Evolutionary conservation across 2,329 filamentous ascomycete species (phyloP), one percentile per base, ranked within the genome.

Genomic region (Tothia fuscella): DNA sequence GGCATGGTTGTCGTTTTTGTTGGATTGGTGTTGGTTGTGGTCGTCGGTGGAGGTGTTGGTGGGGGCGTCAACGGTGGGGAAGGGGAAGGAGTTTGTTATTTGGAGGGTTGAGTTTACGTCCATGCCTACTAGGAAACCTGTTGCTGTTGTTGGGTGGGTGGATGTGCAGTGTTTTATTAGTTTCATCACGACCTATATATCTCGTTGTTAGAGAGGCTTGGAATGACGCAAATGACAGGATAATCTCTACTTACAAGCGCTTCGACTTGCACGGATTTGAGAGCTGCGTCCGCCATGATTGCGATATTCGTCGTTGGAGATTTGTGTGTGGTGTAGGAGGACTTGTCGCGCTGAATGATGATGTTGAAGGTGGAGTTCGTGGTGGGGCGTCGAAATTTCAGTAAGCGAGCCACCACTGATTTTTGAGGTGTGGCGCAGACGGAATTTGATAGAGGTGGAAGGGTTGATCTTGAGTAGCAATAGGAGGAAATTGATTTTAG

Each of bases 91-190:
- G 72, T 96, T 96, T 53, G 91, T 96, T 66, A 96, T 71, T 67
- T 96, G 81, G 48, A 96, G 76, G 46, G 79, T 72, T 50, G 77
- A 76, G 50, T 82, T 78, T 55, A 76, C 76, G 64, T 96, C 89
- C 84, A 96, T 88, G 54, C 91, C 91, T 46, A 95, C 87, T 47
- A 95, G 76, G 48, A 82, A 85, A 48, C 89, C 89, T 43, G 88
- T 95, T 44, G 87, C 86, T 43, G 80, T 80, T 40, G 86, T 89
- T 37, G 89, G 89, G 68, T 94, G 95, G 42, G 76, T 74, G 55
- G 83, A 76, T 44, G 86, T 82, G 68, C 84, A 86, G 71, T 95
- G 88, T 68, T 93, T 95, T 65, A 93, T 88, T 62, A 96, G 88
- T 72, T 95, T 94, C 82, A 95, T 89, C 53, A 93, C 84, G 57